Conservation (phyloP, 2,329 filamentous ascomycete species). For the Botryotinia globosa region DNA sequence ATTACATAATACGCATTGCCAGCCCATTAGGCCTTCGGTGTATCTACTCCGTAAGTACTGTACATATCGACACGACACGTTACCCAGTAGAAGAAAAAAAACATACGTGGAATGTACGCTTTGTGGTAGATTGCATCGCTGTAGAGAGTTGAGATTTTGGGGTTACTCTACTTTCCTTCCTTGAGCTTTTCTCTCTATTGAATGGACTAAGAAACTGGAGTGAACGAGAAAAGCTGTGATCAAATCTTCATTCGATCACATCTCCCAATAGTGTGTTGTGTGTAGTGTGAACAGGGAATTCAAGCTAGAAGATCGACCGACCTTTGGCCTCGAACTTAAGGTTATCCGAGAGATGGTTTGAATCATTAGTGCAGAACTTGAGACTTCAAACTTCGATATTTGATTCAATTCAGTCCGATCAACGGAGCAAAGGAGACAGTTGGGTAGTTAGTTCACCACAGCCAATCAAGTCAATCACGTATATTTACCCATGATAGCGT, state of each 20-base stretch:
- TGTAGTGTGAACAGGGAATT: neutral
- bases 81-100: neutral
- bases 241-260: neutral
- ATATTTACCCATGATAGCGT: neutral
- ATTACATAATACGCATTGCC: neutral
- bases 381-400: neutral
- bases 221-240: neutral
- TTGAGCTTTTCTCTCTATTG: constrained; percentile 1
- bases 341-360: neutral
- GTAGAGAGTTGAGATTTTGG: neutral
- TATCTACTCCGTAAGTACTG: neutral
- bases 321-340: neutral
- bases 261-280: neutral
- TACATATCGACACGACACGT: neutral
- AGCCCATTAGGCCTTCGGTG: neutral
- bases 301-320: neutral
- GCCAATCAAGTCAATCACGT: neutral
- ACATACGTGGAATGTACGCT: neutral
- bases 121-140: neutral
- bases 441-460: neutral
- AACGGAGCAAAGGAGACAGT: neutral
- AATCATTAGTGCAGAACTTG: neutral
- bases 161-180: neutral
- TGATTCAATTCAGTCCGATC: neutral
- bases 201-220: neutral